phyloP scores from a whole-genome alignment of 345 rosid species.

The Corchorus olitorius region DNA sequence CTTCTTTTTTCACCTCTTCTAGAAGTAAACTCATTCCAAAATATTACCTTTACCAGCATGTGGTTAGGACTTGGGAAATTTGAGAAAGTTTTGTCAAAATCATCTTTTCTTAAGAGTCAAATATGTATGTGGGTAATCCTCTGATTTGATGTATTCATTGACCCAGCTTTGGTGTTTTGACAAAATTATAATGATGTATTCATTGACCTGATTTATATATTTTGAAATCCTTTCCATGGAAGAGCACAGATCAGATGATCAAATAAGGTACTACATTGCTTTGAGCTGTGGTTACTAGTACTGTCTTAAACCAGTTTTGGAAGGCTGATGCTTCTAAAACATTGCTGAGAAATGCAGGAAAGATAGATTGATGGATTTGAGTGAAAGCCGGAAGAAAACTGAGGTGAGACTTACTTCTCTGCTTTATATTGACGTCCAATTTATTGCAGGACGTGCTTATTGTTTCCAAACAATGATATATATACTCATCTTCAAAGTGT shows the following conservation, averaged over 20 bases:
- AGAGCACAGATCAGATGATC: conserved; percentile 73
- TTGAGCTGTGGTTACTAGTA: conserved; percentile 15
- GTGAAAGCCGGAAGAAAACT: conserved; percentile 80
- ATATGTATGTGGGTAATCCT: no score
- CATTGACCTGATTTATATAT: no score
- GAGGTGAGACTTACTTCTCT: conserved; percentile 48
- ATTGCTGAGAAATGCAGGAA: conserved; percentile 80
- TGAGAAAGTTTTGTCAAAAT: no score
- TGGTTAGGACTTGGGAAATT: no score
- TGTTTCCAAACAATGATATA: conserved; percentile 16
- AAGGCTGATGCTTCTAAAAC: conserved; percentile 39
- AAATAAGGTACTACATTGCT: conserved; percentile 61
- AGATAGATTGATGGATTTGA: conserved; percentile 65
- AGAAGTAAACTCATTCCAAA: no score
- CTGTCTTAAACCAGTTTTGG: conserved; percentile 23
- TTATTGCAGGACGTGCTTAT: conserved; percentile 13
- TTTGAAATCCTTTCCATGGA: conserved; percentile 68
- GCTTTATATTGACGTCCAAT: not conserved
- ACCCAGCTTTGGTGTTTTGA: not conserved
- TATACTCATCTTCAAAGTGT: conserved; percentile 28
- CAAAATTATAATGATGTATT: no score
- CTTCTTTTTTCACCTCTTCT: no score
- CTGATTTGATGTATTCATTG: no score
- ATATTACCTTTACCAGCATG: no score
- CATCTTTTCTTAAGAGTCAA: no score